These are phyloP conservation scores for Artemisia argyi DNA, from an alignment of 129 eudicot genomes.

Conservation along the genomic window DNA sequence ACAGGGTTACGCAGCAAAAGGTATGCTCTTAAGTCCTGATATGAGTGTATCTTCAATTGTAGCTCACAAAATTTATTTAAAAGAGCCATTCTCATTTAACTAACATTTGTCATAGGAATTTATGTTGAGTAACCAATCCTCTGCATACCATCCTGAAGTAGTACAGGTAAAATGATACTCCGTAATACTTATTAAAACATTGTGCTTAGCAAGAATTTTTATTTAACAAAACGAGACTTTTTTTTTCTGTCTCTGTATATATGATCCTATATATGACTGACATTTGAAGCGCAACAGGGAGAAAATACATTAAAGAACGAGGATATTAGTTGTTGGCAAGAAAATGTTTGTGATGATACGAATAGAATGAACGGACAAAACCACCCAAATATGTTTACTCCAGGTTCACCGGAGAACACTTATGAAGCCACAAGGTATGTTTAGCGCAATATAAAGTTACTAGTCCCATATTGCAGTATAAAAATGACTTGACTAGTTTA, in stretches of 20 bases:
- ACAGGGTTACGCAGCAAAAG: slow-evolving; percentile 64
- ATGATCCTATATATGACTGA: slow-evolving; percentile 10
- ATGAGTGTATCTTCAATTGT: background rate
- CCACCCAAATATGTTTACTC: slow-evolving; percentile 35
- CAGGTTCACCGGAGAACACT: slow-evolving; percentile 43
- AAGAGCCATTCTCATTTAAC: background rate
- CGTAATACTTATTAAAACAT: too few species aligned
- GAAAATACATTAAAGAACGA: slow-evolving; percentile 46
- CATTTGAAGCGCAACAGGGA: slow-evolving; percentile 47
- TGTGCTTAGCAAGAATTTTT: background rate
- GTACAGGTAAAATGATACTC: slow-evolving; percentile 54
- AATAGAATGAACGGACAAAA: slow-evolving; percentile 34
- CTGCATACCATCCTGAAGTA: slow-evolving; percentile 55
- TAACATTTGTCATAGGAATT: slow-evolving; percentile 36
- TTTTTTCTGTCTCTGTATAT: background rate
- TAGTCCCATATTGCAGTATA: background rate
- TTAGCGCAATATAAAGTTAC: background rate
- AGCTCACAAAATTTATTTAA: background rate
- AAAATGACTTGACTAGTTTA: background rate
- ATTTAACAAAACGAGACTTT: background rate
- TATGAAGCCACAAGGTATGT: slow-evolving; percentile 45
- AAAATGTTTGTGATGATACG: slow-evolving; percentile 32
- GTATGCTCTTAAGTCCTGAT: slow-evolving; percentile 29
- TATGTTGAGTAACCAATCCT: slow-evolving; percentile 51
- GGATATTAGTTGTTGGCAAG: slow-evolving; percentile 37